phyloP scores from a whole-genome alignment of 1,139 yeast species.

The Pichia terricola region DNA sequence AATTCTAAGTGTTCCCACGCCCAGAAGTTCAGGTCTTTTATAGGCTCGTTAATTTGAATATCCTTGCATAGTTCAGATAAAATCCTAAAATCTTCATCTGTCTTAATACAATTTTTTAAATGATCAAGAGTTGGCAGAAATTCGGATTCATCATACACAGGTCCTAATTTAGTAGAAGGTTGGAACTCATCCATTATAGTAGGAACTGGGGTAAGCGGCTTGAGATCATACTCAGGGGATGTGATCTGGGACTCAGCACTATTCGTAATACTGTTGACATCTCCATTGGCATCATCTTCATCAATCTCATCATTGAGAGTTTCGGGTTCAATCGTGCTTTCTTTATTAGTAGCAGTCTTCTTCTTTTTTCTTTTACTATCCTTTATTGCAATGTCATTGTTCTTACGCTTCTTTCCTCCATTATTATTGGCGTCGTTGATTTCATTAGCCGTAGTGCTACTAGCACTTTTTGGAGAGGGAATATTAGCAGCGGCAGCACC shows the following conservation, averaged over 20 bases:
- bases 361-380: background rate
- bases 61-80: conserved; percentile 37
- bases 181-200: conserved; percentile 31
- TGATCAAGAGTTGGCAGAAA: conserved; percentile 34
- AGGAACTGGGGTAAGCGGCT: background rate
- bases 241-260: conserved; percentile 15
- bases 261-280: background rate
- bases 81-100: conserved; percentile 60
- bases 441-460: no score
- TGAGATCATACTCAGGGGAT: conserved; percentile 15
- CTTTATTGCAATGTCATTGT: background rate
- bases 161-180: conserved; percentile 39
- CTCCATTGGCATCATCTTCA: conserved; percentile 12
- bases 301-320: conserved; percentile 1
- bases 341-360: conserved; percentile 5
- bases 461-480: no score
- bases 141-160: conserved; percentile 41
- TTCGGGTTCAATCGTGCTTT: background rate
- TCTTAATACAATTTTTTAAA: conserved; percentile 50
- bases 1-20: conserved; percentile 51
- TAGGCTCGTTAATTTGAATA: conserved; percentile 17
- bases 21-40: conserved; percentile 49
- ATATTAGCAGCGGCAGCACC: no score
- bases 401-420: background rate
- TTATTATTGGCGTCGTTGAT: no score